Evolutionary conservation across 1,284 basidiomycete genomes (phyloP).

Genomic region (Rhodofomes roseus): DNA sequence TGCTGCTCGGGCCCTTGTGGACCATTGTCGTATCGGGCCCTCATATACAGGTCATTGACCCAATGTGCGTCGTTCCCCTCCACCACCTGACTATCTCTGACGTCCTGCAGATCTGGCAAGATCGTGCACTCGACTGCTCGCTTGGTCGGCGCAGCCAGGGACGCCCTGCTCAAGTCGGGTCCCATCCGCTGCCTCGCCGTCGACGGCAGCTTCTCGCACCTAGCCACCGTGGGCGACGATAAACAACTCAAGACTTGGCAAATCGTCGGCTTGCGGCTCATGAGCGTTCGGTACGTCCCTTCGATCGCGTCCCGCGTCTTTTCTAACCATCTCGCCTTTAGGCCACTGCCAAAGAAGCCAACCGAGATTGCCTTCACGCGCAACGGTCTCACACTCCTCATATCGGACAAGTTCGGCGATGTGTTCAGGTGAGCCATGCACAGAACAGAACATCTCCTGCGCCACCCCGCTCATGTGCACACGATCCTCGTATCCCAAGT

Average conservation of each 20-base stretch:
- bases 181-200: slow-evolving; percentile 62
- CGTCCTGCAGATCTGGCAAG: slow-evolving; percentile 45
- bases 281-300: slow-evolving; percentile 45
- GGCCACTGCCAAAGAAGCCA: slow-evolving; percentile 71
- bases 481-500: slow-evolving; percentile 33
- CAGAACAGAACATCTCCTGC: neutral
- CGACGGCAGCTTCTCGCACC: slow-evolving; percentile 41
- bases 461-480: neutral
- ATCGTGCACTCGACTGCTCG: slow-evolving; percentile 44
- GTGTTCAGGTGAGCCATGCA: slow-evolving; percentile 58
- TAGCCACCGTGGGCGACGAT: slow-evolving; percentile 73
- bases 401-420: slow-evolving; percentile 87
- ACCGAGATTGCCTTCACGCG: slow-evolving; percentile 60
- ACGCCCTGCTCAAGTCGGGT: slow-evolving; percentile 41
- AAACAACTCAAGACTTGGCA: slow-evolving; percentile 78
- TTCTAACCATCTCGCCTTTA: too few relatives aligned
- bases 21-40: slow-evolving; percentile 51
- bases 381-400: slow-evolving; percentile 57
- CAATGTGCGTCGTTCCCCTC: slow-evolving; percentile 34
- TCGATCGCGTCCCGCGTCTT: too few relatives aligned
- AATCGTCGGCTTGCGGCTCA: slow-evolving; percentile 47
- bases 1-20: slow-evolving; percentile 36
- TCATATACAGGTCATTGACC: slow-evolving; percentile 54
- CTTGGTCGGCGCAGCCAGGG: slow-evolving; percentile 29
- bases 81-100: slow-evolving; percentile 13